These are phyloP conservation scores for Sugiyamaella sp. DNA, from an alignment of 1,139 yeast genomes.

Conservation along the genomic window DNA sequence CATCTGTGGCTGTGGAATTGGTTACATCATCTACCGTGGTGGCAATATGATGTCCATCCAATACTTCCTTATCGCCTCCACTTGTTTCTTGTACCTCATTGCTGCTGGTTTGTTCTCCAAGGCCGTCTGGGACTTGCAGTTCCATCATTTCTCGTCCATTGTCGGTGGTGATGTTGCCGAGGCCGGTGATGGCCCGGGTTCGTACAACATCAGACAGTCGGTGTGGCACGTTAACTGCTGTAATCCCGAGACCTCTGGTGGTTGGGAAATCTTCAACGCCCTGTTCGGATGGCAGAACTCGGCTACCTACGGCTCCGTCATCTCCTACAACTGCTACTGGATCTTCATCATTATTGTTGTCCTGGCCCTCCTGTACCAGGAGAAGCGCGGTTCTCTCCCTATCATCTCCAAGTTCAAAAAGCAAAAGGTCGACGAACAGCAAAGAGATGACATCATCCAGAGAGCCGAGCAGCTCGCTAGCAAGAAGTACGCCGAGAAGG, in stretches of 20 bases:
- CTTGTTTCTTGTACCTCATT: constrained; percentile 82
- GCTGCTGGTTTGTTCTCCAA: constrained; percentile 89
- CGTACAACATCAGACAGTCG: constrained; percentile 75
- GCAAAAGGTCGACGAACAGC: constrained; percentile 35
- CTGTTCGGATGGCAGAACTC: constrained; percentile 94
- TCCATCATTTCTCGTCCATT: constrained; percentile 64
- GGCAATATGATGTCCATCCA: constrained; percentile 80
- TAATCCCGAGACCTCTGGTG: constrained; percentile 85
- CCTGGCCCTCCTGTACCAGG: constrained; percentile 57
- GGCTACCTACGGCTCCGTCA: constrained; percentile 92
- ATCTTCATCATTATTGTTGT: constrained; percentile 57
- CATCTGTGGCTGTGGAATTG: constrained; percentile 65
- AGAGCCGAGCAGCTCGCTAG: constrained; percentile 38
- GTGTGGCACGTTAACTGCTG: constrained; percentile 99
- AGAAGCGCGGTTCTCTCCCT: constrained; percentile 48
- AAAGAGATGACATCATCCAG: constrained; percentile 38
- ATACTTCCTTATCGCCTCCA: constrained; percentile 76
- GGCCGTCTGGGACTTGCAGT: constrained; percentile 88
- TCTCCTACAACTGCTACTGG: constrained; percentile 80
- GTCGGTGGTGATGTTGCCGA: constrained; percentile 89
- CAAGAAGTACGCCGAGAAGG: constrained; percentile 25
- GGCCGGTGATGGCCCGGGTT: constrained; percentile 91
- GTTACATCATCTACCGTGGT: constrained; percentile 69
- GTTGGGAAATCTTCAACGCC: constrained; percentile 93
- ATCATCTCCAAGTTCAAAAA: constrained; percentile 30